Evolutionary conservation across 2,329 filamentous ascomycete genomes (phyloP).

Genomic region (Didymella lethalis): DNA sequence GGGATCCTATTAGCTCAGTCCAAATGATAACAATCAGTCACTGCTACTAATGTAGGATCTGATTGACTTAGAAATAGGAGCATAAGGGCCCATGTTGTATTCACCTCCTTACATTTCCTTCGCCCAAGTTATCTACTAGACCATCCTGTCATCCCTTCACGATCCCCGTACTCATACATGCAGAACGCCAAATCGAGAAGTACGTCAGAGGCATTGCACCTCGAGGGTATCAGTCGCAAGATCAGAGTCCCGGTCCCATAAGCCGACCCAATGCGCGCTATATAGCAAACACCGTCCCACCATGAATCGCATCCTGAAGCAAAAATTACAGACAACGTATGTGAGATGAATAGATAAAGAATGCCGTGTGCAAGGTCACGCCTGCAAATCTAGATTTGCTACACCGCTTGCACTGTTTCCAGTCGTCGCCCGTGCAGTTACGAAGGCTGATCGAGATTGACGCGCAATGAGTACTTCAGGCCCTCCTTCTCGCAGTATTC

Average conservation of each 20-base stretch:
- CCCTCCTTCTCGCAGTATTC: slow-evolving; percentile 54
- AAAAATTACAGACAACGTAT: slow-evolving; percentile 6
- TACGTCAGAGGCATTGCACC: slow-evolving; percentile 17
- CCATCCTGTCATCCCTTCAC: neutral
- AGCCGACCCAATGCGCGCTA: slow-evolving; percentile 14
- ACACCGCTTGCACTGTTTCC: neutral
- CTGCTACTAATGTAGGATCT: too few species aligned
- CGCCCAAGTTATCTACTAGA: neutral
- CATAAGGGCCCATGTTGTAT: neutral
- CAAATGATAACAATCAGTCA: too few species aligned
- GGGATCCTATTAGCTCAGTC: too few species aligned
- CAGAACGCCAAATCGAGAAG: slow-evolving; percentile 6
- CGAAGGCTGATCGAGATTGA: slow-evolving; percentile 41
- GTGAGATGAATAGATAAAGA: neutral
- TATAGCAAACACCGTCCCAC: neutral
- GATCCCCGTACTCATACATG: slow-evolving; percentile 1
- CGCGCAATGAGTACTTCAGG: slow-evolving; percentile 35
- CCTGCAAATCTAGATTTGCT: neutral
- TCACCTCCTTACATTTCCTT: neutral
- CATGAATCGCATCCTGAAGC: slow-evolving; percentile 3
- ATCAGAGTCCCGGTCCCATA: slow-evolving; percentile 10
- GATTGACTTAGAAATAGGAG: too few species aligned
- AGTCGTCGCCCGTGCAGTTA: slow-evolving; percentile 13
- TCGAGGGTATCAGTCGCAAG: slow-evolving; percentile 22
- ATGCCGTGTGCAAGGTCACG: neutral